Conservation (phyloP, 768 basidiomycete genomes). For the Kwoniella europaea region DNA sequence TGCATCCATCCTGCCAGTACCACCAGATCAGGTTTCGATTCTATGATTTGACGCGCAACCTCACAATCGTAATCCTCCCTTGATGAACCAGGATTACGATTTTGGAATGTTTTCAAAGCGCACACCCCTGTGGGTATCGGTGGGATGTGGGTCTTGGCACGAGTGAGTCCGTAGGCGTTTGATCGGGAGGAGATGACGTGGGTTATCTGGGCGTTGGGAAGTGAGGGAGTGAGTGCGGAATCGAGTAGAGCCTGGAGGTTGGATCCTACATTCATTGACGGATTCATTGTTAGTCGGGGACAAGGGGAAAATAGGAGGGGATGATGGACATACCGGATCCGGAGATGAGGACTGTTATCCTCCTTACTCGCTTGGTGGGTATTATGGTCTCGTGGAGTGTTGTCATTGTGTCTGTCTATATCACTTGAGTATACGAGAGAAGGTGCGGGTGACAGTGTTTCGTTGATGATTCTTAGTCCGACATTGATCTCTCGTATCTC, state of each 20-base stretch:
- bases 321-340: slow-evolving; percentile 64
- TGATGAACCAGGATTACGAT: slow-evolving; percentile 72
- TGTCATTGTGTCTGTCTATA: slow-evolving; percentile 20
- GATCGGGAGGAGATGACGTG: slow-evolving; percentile 92
- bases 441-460: too few species aligned
- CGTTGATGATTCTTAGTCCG: too few species aligned
- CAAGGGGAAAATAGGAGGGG: neutral
- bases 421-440: too few species aligned
- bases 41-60: slow-evolving; percentile 71
- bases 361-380: slow-evolving; percentile 23
- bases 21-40: slow-evolving; percentile 75
- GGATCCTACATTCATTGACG: slow-evolving; percentile 66
- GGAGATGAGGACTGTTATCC: slow-evolving; percentile 69
- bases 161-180: slow-evolving; percentile 81
- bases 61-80: slow-evolving; percentile 84
- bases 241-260: slow-evolving; percentile 97
- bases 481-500: too few species aligned
- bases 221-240: slow-evolving; percentile 70
- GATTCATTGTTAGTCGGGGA: too few species aligned
- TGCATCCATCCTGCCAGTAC: slow-evolving; percentile 99
- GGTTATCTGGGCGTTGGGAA: slow-evolving; percentile 73
- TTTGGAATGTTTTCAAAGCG: slow-evolving; percentile 81
- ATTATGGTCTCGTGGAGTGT: slow-evolving; percentile 27
- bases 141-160: slow-evolving; percentile 69
- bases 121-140: slow-evolving; percentile 76